Evolutionary conservation across 2,329 filamentous ascomycete species (phyloP), one percentile per base, ranked within the genome.

Genomic region (Dactylellina parvicollis): DNA sequence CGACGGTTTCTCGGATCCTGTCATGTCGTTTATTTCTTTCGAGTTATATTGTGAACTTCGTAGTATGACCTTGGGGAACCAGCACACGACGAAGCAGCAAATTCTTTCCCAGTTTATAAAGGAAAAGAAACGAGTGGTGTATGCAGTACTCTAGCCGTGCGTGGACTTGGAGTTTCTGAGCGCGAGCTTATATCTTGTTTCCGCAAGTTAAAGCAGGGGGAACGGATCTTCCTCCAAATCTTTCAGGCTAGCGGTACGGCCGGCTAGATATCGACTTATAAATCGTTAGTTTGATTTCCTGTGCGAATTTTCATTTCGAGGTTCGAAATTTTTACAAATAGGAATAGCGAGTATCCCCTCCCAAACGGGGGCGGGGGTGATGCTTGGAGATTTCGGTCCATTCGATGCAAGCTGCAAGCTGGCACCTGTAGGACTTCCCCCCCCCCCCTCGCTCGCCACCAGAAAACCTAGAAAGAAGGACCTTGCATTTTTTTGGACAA

Each of bases 291-390:
- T 54, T 22, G 32, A 65, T 65, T n/a, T n/a, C n/a, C 50, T 64
- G 42, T 64, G 28, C 47, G 40, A 44, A 22, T 32, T 38, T 34
- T 18, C 18, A 18, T 26, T 56, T 34, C 49, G 32, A 50, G 28
- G 52, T 34, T 30, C 36, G 47, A 60, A 61, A 62, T 38, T 47
- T 61, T 38, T n/a, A n/a, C 55, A 60, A 69, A 69, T 69, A 46
- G 54, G 54, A 69, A 69, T 69, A 52, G 64, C 49, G 16, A 61
- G 20, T n/a, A n/a, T n/a, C n/a, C n/a, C 55, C 55, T 38, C 10
- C 5, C 44, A 60, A 28, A 28, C 55, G 62, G 52, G 49, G 62
- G 52, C n/a, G n/a, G n/a, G n/a, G n/a, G n/a, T n/a, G n/a, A n/a
- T n/a, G n/a, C n/a, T n/a, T n/a, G n/a, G n/a, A n/a, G n/a, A n/a